Evolutionary conservation across 2,329 filamentous ascomycete species (phyloP).

Genomic region (Fusarium robinianum): DNA sequence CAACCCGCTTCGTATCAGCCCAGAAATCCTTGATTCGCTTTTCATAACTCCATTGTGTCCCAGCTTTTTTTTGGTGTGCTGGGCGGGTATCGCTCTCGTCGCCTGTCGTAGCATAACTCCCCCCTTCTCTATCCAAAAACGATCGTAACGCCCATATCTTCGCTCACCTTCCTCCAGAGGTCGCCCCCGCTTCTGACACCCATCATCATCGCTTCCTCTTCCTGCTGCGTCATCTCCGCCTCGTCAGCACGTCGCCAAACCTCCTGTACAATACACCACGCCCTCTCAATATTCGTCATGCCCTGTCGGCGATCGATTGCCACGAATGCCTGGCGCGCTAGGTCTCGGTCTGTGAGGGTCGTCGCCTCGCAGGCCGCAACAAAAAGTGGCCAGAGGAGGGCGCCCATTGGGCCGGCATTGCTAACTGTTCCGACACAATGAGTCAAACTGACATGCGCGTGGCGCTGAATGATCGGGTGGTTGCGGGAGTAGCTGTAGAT

Average conservation of each 20-base stretch:
- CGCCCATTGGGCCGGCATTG: constrained; percentile 64
- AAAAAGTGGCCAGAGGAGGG: constrained; percentile 67
- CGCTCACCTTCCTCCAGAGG: constrained; percentile 61
- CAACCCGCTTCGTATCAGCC: constrained; percentile 14
- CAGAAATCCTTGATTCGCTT: constrained; percentile 14
- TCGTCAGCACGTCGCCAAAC: constrained; percentile 61
- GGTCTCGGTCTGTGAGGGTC: constrained; percentile 52
- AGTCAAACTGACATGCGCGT: constrained; percentile 54
- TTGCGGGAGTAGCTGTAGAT: constrained; percentile 54
- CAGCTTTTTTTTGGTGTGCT: constrained; percentile 26
- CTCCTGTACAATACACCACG: constrained; percentile 64
- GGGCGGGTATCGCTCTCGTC: constrained; percentile 32
- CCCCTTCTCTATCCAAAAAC: constrained; percentile 53
- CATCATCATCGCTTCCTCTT: constrained; percentile 28
- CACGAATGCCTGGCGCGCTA: constrained; percentile 56
- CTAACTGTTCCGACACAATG: constrained; percentile 61
- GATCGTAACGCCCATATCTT: constrained; percentile 62
- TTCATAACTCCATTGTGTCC: constrained; percentile 30
- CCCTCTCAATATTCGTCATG: constrained; percentile 67
- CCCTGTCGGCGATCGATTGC: constrained; percentile 62
- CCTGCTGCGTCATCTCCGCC: constrained; percentile 34
- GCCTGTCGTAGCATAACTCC: constrained; percentile 2
- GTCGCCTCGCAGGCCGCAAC: constrained; percentile 65
- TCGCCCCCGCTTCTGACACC: constrained; percentile 41
- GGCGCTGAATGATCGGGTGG: constrained; percentile 57